Evolutionary conservation across 2,329 filamentous ascomycete genomes (phyloP), one percentile per base, ranked within the genome.

Genomic region (Mycosphaerella sp.): DNA sequence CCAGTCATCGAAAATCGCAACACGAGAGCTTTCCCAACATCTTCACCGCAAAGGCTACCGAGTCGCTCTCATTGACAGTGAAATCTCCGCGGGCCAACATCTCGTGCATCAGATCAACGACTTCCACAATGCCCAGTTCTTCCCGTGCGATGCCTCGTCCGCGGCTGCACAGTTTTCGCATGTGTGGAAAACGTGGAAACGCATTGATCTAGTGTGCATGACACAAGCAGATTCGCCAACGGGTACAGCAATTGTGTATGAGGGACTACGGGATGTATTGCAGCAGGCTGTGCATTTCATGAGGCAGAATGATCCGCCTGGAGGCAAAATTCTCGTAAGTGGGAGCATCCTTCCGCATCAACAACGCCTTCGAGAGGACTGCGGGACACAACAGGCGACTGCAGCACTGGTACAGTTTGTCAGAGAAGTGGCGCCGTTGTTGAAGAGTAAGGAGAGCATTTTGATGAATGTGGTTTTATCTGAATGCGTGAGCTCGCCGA

Each of bases 221-320:
- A 80, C 74, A 1, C 70, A 70, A 55, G 78, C 77, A 0, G 70
- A 78, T 57, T 59, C 76, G 2, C 51, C 61, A 0, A 73, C 72
- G 14, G 14, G 14, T 49, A 78, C 76, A 1, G 76, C 80, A 58
- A 64, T 78, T n/a, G 72, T 76, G 61, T 76, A 74, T 65, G 79
- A 79, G 62, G 75, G 74, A 3, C 71, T 80, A 1, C 63, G 80
- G 0, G 79, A 79, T 52, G 76, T 76, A 3, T 74, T 72, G 1
- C 71, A 73, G 51, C 67, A 80, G 7, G 75, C 78, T 1, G 75
- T 73, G 8, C 76, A 80, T 59, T 80, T 78, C 62, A 80, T 80
- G 78, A 70, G 76, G 10, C 72, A 78, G 54, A 80, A 79, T 53
- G 11, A 69, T 70, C 11, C 12, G 26, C 48, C 31, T 4, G 40